A percentile compares a stretch with the other conserved stretches of the same genome.
phyloP scores from a whole-genome alignment of 768 basidiomycete species.

The Lactarius evosmus region DNA sequence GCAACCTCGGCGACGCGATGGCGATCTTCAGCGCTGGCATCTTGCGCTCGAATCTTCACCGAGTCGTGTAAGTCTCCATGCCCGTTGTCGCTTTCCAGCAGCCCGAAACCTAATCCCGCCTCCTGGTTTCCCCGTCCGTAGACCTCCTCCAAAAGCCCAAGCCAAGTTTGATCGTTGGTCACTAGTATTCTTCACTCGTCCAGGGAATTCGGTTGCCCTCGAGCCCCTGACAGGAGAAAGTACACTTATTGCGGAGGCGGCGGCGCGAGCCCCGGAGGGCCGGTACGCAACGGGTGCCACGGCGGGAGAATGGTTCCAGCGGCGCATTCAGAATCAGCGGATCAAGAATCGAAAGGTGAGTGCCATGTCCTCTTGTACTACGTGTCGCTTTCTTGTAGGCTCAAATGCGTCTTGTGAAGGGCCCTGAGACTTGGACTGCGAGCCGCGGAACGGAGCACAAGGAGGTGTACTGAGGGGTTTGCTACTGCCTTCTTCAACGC shows the following conservation, averaged over 20 bases:
- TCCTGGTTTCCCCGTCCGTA: not conserved
- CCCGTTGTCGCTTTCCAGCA: not conserved
- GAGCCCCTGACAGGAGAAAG: conserved; percentile 53
- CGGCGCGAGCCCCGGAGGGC: conserved; percentile 34
- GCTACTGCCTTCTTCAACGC: not conserved
- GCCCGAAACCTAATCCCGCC: not conserved
- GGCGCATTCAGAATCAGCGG: conserved; percentile 41
- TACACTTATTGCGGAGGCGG: conserved; percentile 45
- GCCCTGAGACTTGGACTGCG: conserved; percentile 22
- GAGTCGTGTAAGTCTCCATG: conserved; percentile 31
- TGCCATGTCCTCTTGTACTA: not conserved
- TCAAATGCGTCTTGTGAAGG: not conserved
- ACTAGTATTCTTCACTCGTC: conserved; percentile 68
- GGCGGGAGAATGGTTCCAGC: conserved; percentile 42
- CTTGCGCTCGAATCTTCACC: conserved; percentile 35
- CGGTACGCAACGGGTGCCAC: conserved; percentile 39
- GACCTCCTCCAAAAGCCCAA: conserved; percentile 58
- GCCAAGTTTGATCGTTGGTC: conserved; percentile 57
- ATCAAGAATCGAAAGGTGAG: not conserved
- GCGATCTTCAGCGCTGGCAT: conserved; percentile 35
- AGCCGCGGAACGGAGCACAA: conserved; percentile 23
- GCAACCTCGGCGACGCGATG: conserved; percentile 37
- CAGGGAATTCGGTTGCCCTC: conserved; percentile 51
- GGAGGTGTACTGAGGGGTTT: not conserved
- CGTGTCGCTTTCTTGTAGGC: too few species aligned